Base-by-base conservation (phyloP, 257 asterid species). In the Mentha longifolia region DNA sequence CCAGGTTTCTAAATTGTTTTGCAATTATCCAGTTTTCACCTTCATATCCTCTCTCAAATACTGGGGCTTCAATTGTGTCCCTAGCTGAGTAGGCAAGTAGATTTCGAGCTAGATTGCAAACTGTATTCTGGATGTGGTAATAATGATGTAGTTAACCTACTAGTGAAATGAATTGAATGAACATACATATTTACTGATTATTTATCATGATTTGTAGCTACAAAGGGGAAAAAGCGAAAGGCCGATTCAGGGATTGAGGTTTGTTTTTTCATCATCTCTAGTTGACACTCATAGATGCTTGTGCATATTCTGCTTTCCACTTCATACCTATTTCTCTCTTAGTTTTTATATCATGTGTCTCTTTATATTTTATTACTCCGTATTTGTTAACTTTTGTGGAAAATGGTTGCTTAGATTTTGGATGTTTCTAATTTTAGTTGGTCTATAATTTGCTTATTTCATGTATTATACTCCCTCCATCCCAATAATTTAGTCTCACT, bases 181-280 rank as follows among this genome's bases (percentile, higher is more conserved):
- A 37, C 50, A 43, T 72, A 41, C 39, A 61, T 50, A 46, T 49
- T 75, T 61, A 71, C 45, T 50, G 11, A 7, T 78, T 80, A 31
- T 22, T 57, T 61, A 65, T 58, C 46, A 22, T 77, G 67, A 71
- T 72, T 65, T 85, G 91, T 80, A 91, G 96, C 76, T 76, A 76
- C 83, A 62, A 89, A 86, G 78, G 95, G 97, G 84, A 89, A 89
- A 85, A 91, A 91, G 80, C 85, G 93, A 62, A 91, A 85, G 83
- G 70, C 85, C 75, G 95, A 89, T 78, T 84, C 90, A 20, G 78
- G 83, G 60, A 65, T 78, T 62, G 96, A 89, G 97, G 97, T 91
- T 75, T 71, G 83, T 70, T 72, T 69, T 64, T 45, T 45, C 25
- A 22, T 56, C 20, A 59, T 72, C 46, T 79, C 60, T 71, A 49